Conservation (phyloP, 805 yeast species). For the Candida lessepsii region DNA sequence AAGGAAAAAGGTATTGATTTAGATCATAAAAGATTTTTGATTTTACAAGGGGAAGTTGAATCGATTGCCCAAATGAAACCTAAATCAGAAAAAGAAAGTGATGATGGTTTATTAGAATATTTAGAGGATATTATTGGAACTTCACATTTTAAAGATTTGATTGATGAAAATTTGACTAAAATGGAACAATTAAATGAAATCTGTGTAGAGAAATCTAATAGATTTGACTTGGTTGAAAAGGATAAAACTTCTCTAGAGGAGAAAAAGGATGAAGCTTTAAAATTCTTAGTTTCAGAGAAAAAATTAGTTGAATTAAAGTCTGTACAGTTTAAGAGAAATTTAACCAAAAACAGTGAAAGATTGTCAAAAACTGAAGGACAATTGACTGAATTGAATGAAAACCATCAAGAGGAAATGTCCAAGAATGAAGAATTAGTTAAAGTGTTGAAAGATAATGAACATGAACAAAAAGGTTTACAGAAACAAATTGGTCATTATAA, state of each 20-base stretch:
- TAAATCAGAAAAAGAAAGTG: slow-evolving; percentile 87
- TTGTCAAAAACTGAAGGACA: slow-evolving; percentile 35
- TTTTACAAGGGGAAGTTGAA: slow-evolving; percentile 97
- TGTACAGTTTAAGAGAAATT: slow-evolving; percentile 52
- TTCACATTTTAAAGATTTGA: slow-evolving; percentile 70
- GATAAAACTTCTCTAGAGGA: slow-evolving; percentile 68
- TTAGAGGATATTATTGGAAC: slow-evolving; percentile 97
- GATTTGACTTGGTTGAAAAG: slow-evolving; percentile 75
- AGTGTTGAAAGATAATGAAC: slow-evolving; percentile 28
- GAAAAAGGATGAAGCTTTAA: slow-evolving; percentile 67
- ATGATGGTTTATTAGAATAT: slow-evolving; percentile 92
- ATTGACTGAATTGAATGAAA: slow-evolving; percentile 36
- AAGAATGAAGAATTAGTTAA: slow-evolving; percentile 25
- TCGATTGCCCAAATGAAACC: slow-evolving; percentile 98
- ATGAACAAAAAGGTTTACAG: slow-evolving; percentile 26
- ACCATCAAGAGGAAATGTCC: slow-evolving; percentile 28
- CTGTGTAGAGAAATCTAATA: slow-evolving; percentile 75
- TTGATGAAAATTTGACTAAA: slow-evolving; percentile 59
- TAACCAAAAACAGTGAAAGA: slow-evolving; percentile 39
- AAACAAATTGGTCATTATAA: slow-evolving; percentile 21
- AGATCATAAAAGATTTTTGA: slow-evolving; percentile 91
- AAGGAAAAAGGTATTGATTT: slow-evolving; percentile 86
- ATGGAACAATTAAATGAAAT: slow-evolving; percentile 77
- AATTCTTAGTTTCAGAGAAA: slow-evolving; percentile 65
- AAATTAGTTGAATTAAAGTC: slow-evolving; percentile 52